phyloP scores from a whole-genome alignment of 176 grass and related monocot species.

The Sorghum bicolor region DNA sequence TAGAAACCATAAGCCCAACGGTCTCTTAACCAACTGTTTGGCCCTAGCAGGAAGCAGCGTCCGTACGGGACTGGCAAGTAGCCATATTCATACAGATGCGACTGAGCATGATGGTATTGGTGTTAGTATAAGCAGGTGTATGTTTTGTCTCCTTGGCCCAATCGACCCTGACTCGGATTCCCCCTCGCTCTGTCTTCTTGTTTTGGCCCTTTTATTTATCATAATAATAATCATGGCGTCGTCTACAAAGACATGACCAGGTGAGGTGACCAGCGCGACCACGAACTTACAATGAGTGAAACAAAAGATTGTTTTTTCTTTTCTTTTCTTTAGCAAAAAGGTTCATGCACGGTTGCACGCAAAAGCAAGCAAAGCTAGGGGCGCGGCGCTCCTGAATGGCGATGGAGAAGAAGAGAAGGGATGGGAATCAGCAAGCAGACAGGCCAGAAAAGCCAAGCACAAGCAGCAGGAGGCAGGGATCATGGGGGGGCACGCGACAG shows the following conservation, averaged over 20 bases:
- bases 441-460: background rate
- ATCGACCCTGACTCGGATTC: constrained; percentile 32
- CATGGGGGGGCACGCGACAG: background rate
- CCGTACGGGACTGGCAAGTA: background rate
- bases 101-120: background rate
- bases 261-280: background rate
- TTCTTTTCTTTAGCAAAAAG: background rate
- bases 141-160: constrained; percentile 1
- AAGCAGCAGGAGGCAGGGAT: background rate
- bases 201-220: background rate
- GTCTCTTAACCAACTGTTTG: background rate
- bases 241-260: background rate
- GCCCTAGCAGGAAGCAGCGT: background rate
- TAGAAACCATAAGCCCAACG: too few species aligned
- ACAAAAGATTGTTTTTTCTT: background rate
- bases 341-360: background rate
- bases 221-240: background rate
- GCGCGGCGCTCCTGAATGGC: background rate
- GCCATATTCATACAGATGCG: too few species aligned
- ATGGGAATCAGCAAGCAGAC: background rate
- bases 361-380: background rate
- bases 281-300: constrained; percentile 2
- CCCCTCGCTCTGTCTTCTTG: background rate
- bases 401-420: background rate
- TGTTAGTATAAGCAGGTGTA: background rate